A percentile compares a stretch with the other conserved stretches of the same genome.
Conservation (phyloP, 768 basidiomycete genomes). For the Erythrobasidium yunnanense region DNA sequence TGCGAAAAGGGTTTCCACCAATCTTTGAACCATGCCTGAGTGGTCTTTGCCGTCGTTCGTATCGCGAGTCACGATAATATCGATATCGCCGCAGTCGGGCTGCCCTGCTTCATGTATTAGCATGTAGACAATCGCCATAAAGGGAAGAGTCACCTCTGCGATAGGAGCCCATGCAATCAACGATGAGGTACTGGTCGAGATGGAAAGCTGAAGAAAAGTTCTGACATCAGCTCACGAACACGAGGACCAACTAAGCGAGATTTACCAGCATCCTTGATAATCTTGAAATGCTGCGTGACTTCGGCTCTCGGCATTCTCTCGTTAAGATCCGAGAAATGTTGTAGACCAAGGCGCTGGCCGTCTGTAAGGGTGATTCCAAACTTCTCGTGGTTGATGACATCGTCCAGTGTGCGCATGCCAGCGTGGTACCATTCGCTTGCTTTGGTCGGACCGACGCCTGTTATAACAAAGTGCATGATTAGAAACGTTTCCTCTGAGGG, state of each 20-base stretch:
- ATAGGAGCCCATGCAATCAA: conserved; percentile 89
- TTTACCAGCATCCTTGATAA: conserved; percentile 61
- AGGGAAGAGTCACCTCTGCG: conserved; percentile 40
- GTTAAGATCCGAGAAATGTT: conserved; percentile 59
- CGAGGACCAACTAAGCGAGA: background rate
- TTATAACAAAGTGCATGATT: background rate
- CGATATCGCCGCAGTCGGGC: conserved; percentile 76
- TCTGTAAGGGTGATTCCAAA: conserved; percentile 52
- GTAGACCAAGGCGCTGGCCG: conserved; percentile 48
- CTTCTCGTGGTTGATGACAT: conserved; percentile 53
- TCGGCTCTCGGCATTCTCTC: conserved; percentile 73
- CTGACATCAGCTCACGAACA: background rate
- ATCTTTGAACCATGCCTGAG: conserved; percentile 48
- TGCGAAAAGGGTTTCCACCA: conserved; percentile 52
- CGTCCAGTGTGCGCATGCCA: conserved; percentile 69
- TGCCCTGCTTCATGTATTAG: conserved; percentile 56
- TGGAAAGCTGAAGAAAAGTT: conserved; percentile 52
- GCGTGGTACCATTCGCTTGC: conserved; percentile 63
- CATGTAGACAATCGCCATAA: background rate
- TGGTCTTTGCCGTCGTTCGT: conserved; percentile 64
- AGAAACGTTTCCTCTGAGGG: no score
- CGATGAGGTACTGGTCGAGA: conserved; percentile 59
- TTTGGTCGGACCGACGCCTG: conserved; percentile 47
- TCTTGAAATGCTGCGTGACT: conserved; percentile 59
- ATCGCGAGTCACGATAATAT: conserved; percentile 70